Evolutionary conservation across 2,329 filamentous ascomycete genomes (phyloP).

Genomic region (Fusarium phyllophilum): DNA sequence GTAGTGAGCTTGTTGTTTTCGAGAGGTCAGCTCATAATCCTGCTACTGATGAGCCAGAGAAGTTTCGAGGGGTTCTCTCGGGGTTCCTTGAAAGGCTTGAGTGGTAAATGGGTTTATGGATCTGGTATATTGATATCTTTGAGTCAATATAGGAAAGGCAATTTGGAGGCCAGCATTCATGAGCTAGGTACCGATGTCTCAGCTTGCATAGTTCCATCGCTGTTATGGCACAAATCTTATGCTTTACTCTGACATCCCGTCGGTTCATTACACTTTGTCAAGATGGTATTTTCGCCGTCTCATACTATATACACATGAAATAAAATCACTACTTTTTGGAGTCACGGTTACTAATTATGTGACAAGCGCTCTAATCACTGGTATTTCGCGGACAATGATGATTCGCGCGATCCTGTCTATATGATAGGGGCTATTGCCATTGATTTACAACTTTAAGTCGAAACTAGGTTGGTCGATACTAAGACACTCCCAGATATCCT

Average conservation of each 20-base stretch:
- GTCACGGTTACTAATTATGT: no score
- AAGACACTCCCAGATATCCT: neutral
- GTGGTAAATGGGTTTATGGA: neutral
- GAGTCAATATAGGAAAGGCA: neutral
- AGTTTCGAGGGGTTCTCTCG: neutral
- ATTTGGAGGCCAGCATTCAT: neutral
- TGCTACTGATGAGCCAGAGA: conserved; percentile 3
- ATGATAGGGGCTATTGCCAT: neutral
- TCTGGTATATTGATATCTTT: neutral
- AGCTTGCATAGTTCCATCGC: neutral
- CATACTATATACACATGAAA: neutral
- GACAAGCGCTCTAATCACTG: neutral
- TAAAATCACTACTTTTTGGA: neutral
- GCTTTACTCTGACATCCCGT: no score
- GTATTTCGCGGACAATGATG: neutral
- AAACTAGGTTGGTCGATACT: accelerated
- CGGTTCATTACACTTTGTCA: no score
- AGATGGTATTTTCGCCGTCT: no score
- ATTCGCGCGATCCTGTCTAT: neutral
- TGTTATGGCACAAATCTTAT: neutral
- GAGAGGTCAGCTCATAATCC: conserved; percentile 10
- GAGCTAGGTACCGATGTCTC: neutral
- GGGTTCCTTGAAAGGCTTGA: neutral
- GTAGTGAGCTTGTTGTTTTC: conserved; percentile 7
- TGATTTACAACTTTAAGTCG: neutral